Base-by-base conservation (phyloP, 768 basidiomycete genomes). In the Rubroboletus satanas region DNA sequence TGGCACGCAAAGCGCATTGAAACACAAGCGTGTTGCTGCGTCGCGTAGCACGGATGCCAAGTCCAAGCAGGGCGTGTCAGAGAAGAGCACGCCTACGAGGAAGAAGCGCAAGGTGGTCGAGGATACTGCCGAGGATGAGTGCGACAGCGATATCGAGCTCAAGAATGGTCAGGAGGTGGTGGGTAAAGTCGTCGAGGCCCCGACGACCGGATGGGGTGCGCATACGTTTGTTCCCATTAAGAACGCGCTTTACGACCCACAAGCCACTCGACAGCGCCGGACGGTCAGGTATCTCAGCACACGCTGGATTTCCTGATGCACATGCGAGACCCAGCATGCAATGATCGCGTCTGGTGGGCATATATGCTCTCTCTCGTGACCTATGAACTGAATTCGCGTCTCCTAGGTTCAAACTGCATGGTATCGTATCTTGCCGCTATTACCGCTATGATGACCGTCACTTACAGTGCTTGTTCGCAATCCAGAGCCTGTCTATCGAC, bases 251-350 rank as follows among this genome's bases (percentile, higher is more conserved):
- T 4, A 4, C 17, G 4, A 49, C 58, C 61, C 8, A 47, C 45
- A 4, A n/a, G 8, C 17, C 5, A 5, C 10, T 46, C 21, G 44
- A 32, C 58, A 90, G 93, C 92, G 0, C 87, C 92, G 0, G 81
- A 91, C 11, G 94, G 93, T 10, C 83, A 84, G 68, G 83, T 97
- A 64, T 95, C 93, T 2, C 77, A 84, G 62, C 95, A 97, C 60
- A 91, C 88, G 4, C 70, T 98, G 35, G 74, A 90, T 63, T 97
- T 97, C 66, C 68, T 95, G 52, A 72, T 60, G 8, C 77, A 86
- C 26, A 75, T 97, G 38, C 79, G 79, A 64, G 82, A 90, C 54
- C 87, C 91, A 1, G 78, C 82, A 42, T 85, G 84, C 64, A 94
- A 98, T 57, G 89, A 97, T 66, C 79, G 93, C 4, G 79, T 86